Evolutionary conservation across 306 rosid species (phyloP), one percentile per base, ranked within the genome.

Genomic region (Vigna nakashimae): DNA sequence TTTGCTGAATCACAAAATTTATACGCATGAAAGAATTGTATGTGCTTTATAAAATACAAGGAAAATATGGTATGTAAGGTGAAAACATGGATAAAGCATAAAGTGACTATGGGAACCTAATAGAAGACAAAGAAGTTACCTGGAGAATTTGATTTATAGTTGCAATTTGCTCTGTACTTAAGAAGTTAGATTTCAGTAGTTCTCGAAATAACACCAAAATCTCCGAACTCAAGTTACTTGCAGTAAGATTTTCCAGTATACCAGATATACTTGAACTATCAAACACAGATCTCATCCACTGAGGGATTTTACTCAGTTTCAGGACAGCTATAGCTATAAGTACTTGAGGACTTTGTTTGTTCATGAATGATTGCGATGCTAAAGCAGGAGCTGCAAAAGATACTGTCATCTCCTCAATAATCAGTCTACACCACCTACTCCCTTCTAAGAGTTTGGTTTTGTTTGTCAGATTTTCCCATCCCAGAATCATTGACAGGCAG

Each of bases 361-460:
- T 73, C 59, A 74, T 70, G 77, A 82, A 81, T 62, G 94, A 82
- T 58, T 83, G 89, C 72, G 94, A 88, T 50, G 90, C 82, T 56
- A 92, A 66, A 75, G 87, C 83, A 5, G 96, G 93, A 86, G 86
- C 82, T 34, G 91, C 92, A 67, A 95, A 71, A 58, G 91, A 90
- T 69, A 85, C 77, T 64, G 91, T 82, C 80, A 91, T 85, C 84
- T 92, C 98, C 85, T 92, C 98, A 51, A 88, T 85, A 52, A 95
- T 90, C 84, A 95, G 74, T 86, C 97, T 87, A 75, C 87, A 83
- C 97, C 97, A 95, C 55, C 80, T 82, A 69, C 83, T 82, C 36
- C 80, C 87, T 78, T 76, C 83, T 48, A 45, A 71, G 74, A 81
- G 59, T 50, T 76, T 71, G 46, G 89, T 69, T 75, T 80, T 87